Evolutionary conservation across 2,329 filamentous ascomycete species (phyloP).

Genomic region (Cordyceps sp.): DNA sequence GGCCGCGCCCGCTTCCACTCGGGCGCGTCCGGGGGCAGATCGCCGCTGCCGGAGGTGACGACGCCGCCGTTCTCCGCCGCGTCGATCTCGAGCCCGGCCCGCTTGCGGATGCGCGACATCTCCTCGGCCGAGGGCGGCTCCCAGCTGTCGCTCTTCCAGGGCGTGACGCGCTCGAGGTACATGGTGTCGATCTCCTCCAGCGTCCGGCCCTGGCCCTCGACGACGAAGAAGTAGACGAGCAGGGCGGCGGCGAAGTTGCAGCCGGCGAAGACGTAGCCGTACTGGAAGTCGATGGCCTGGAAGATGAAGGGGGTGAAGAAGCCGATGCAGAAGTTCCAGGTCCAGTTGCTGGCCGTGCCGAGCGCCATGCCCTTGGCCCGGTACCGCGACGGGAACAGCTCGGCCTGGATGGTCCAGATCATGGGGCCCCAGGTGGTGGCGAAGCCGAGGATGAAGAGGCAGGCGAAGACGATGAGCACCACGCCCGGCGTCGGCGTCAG

Average conservation of each 20-base stretch:
- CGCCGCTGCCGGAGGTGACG: too few species aligned
- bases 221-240: constrained; percentile 61
- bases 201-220: constrained; percentile 53
- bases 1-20: too few species aligned
- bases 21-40: too few species aligned
- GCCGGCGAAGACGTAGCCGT: constrained; percentile 55
- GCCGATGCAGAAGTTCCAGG: constrained; percentile 40
- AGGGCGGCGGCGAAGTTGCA: constrained; percentile 45
- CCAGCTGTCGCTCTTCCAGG: constrained; percentile 45
- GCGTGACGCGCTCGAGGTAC: constrained; percentile 41
- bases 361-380: constrained; percentile 36
- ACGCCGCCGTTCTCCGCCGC: constrained; percentile 5
- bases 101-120: constrained; percentile 22
- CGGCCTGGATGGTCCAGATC: constrained; percentile 47
- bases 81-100: constrained; percentile 23
- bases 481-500: constrained; percentile 32
- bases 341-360: constrained; percentile 43
- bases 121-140: constrained; percentile 24
- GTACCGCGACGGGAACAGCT: constrained; percentile 45
- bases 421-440: constrained; percentile 54
- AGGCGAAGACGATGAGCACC: constrained; percentile 51
- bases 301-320: constrained; percentile 49
- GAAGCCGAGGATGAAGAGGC: constrained; percentile 49
- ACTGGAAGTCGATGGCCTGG: constrained; percentile 49
- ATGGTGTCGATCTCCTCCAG: constrained; percentile 66